Evolutionary conservation across 305 asterid species (phyloP), one percentile per base, ranked within the genome.

Genomic region (Plantago lanceolata): DNA sequence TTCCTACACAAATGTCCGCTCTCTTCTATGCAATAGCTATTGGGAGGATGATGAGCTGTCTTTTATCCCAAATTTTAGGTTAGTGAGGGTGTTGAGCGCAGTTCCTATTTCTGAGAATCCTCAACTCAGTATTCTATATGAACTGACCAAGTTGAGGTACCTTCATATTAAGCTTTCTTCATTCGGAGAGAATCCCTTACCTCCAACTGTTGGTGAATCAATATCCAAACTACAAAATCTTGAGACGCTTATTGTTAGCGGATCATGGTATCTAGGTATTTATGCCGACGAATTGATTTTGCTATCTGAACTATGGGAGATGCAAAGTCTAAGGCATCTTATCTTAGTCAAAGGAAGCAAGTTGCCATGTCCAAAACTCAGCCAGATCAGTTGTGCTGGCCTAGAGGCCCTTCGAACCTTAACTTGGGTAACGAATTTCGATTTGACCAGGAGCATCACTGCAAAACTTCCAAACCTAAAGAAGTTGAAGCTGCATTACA

Each of bases 271-370:
- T 4, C 3, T 1, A 18, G 4, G 1, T 2, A 3, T 3, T 33
- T 6, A 5, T 33, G 8, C 8, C 44, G 0, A 8, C 44, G 8
- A 0, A 7, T 37, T 37, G 44, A 0, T 37, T 37, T 7, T 37
- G 44, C 44, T 14, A 37, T 7, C 13, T 37, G 59, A 26, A 8
- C 63, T 70, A 26, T 70, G 69, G 65, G 37, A n/a, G 24, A 31
- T 68, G 67, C 37, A 19, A 21, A 26, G 54, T 3, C 21, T 51
- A 19, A 68, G 62, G 33, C 61, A 59, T 51, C 11, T 68, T 17
- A 18, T 44, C 44, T 44, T 15, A 16, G 0, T 31, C 19, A 3
- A 0, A 13, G 17, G 7, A 19, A 0, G 5, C 18, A 8, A 0
- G 3, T 47, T 61, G 20, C 37, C 35, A 6, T 8, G 4, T 52